phyloP scores from a whole-genome alignment of 2,329 filamentous ascomycete species.

The Sporothrix brunneoviolacea region DNA sequence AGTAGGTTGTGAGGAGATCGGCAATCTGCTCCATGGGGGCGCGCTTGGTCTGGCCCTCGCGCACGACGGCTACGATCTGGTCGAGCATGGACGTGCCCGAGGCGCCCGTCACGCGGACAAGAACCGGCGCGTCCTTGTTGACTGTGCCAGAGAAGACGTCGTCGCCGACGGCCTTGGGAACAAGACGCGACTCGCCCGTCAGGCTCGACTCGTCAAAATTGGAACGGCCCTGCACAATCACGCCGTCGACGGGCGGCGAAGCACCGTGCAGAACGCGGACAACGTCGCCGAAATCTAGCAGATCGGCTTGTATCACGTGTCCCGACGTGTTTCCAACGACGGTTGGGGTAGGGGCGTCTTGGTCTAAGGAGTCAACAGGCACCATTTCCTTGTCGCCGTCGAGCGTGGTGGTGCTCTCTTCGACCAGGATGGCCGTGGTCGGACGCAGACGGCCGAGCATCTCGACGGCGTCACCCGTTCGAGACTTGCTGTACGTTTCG shows the following conservation, averaged over 20 bases:
- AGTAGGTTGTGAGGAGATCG: conserved; percentile 66
- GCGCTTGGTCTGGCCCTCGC: conserved; percentile 68
- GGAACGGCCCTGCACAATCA: conserved; percentile 54
- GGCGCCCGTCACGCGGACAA: conserved; percentile 56
- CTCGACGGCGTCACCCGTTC: conserved; percentile 78
- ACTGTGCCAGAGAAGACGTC: conserved; percentile 66
- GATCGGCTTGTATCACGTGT: conserved; percentile 49
- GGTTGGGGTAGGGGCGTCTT: background rate
- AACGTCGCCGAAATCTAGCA: conserved; percentile 66
- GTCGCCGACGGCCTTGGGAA: conserved; percentile 58
- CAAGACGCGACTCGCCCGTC: conserved; percentile 67
- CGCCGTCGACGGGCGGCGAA: conserved; percentile 79
- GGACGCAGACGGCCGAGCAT: conserved; percentile 73
- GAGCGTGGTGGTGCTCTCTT: conserved; percentile 24
- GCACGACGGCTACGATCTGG: conserved; percentile 68
- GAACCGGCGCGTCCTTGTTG: conserved; percentile 60
- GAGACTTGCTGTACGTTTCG: conserved; percentile 87
- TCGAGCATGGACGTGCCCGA: conserved; percentile 70
- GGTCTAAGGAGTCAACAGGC: background rate
- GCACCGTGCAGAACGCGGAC: conserved; percentile 72
- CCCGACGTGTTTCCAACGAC: background rate
- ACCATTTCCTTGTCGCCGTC: conserved; percentile 26
- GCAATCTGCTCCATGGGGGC: conserved; percentile 71
- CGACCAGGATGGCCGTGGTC: conserved; percentile 65
- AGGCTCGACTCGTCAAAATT: conserved; percentile 86